These are phyloP conservation scores for Paspalum vaginatum DNA, from an alignment of 176 grass and related monocot species.

Conservation along the genomic window DNA sequence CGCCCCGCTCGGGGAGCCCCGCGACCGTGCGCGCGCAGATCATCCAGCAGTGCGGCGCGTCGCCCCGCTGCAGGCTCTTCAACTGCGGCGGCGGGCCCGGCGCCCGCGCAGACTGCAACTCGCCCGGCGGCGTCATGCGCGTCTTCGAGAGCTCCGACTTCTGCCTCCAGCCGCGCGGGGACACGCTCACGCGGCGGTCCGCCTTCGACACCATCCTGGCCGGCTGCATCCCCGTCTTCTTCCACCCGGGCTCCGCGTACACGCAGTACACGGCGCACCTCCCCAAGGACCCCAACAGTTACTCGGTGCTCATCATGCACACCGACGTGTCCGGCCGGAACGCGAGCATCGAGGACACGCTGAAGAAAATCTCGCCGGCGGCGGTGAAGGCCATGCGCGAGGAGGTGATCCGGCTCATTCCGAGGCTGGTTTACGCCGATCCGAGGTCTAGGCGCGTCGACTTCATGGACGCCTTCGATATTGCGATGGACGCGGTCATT, in stretches of 20 bases:
- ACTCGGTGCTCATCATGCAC: constrained; percentile 57
- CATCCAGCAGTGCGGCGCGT: constrained; percentile 55
- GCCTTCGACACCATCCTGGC: constrained; percentile 69
- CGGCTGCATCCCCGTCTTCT: constrained; percentile 87
- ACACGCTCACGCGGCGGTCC: constrained; percentile 67
- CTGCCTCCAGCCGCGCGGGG: constrained; percentile 76
- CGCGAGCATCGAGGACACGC: constrained; percentile 63
- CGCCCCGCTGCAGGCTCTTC: constrained; percentile 51
- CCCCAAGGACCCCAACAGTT: constrained; percentile 41
- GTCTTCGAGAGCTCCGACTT: constrained; percentile 61
- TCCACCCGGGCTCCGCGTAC: constrained; percentile 59
- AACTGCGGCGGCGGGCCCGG: constrained; percentile 39
- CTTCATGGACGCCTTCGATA: constrained; percentile 63
- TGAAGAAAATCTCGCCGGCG: constrained; percentile 46
- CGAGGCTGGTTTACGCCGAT: constrained; percentile 61
- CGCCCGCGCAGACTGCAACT: constrained; percentile 31
- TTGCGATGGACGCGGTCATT: constrained; percentile 56
- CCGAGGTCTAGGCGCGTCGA: constrained; percentile 43
- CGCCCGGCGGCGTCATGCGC: constrained; percentile 57
- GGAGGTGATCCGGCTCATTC: constrained; percentile 68
- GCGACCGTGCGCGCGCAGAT: constrained; percentile 33
- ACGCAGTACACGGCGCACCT: constrained; percentile 69
- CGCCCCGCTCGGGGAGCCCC: constrained; percentile 25
- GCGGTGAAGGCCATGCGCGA: constrained; percentile 52
- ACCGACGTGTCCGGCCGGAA: constrained; percentile 38